These are phyloP conservation scores for Botrytis aclada DNA, from an alignment of 2,329 filamentous ascomycete genomes.

Conservation along the genomic window DNA sequence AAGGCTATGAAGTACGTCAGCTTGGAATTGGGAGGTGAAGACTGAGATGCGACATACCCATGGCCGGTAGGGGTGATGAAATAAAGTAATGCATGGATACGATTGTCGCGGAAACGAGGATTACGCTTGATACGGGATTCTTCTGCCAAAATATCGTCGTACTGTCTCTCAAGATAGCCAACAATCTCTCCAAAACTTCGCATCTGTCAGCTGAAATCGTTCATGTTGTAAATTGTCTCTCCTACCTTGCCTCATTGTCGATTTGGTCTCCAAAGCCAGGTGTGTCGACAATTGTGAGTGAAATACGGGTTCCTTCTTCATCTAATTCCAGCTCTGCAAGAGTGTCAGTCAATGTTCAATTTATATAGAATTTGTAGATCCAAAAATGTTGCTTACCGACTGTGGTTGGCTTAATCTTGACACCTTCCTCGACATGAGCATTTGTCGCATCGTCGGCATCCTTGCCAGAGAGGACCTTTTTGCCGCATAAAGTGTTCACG, in stretches of 20 bases:
- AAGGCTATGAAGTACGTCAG: constrained; percentile 56
- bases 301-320: constrained; percentile 97
- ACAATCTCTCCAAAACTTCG: constrained; percentile 93
- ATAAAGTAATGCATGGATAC: constrained; percentile 96
- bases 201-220: constrained; percentile 33
- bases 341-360: constrained; percentile 36
- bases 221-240: constrained; percentile 12
- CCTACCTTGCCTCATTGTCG: constrained; percentile 95
- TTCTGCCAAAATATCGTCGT: constrained; percentile 98
- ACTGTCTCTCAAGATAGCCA: constrained; percentile 97
- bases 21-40: not conserved
- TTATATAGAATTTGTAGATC: constrained; percentile 4
- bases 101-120: constrained; percentile 97
- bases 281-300: constrained; percentile 96
- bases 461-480: constrained; percentile 86
- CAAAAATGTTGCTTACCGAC: constrained; percentile 65
- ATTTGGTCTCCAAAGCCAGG: constrained; percentile 98
- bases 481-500: constrained; percentile 97
- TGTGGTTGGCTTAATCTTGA: constrained; percentile 97
- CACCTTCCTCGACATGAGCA: constrained; percentile 91
- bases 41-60: constrained; percentile 56
- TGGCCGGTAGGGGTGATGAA: constrained; percentile 99
- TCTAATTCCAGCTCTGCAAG: constrained; percentile 83
- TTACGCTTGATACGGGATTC: constrained; percentile 99
- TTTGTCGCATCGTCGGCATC: constrained; percentile 86